Evolutionary conservation across 192 early-diverging fungal genomes (phyloP), one percentile per base, ranked within the genome.

Genomic region (Helicostylum pulchrum): DNA sequence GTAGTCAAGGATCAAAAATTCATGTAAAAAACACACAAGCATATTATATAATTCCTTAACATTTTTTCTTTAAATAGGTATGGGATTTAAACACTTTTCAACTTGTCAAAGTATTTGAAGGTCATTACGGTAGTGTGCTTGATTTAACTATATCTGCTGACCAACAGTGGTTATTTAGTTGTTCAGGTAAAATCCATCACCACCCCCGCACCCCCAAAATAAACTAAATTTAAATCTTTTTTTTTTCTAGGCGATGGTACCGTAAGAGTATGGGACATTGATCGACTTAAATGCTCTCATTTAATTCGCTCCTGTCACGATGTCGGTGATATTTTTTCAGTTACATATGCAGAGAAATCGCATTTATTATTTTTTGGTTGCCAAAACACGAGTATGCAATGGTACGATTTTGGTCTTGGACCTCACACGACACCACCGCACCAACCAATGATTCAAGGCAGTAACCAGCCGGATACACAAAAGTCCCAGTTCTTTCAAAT

Each of bases 321-420:
- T 64, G 83, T 89, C 4, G 90, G 90, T 6, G 87, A 87, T 30
- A 62, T 92, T 2, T 82, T 90, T 58, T 83, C 87, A 1, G 61
- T 90, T 3, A 87, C 82, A 23, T 87, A 86, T 57, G 84, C 81
- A 10, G 67, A 67, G 10, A 23, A 61, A 19, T 75, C 74, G 4
- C 80, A 85, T 11, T 75, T 71, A 5, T 65, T 92, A 59, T 86
- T 85, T 34, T 82, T 92, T 59, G 90, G 90, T 0, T 85, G 88
- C 62, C 88, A 92, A 66, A 88, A 92, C 68, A 90, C 90, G 10
- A 87, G 85, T 62, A 83, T 92, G 58, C 88, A 90, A 39, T 39
- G 36, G 36, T 39, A 39, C 4, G 36, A 39, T 39, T 39, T 39
- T 10, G 36, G 36, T 39, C 36, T 3, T 3, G 36, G 36, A 0